Evolutionary conservation across 1,284 basidiomycete genomes (phyloP), one percentile per base, ranked within the genome.

Genomic region (Melampsora americana): DNA sequence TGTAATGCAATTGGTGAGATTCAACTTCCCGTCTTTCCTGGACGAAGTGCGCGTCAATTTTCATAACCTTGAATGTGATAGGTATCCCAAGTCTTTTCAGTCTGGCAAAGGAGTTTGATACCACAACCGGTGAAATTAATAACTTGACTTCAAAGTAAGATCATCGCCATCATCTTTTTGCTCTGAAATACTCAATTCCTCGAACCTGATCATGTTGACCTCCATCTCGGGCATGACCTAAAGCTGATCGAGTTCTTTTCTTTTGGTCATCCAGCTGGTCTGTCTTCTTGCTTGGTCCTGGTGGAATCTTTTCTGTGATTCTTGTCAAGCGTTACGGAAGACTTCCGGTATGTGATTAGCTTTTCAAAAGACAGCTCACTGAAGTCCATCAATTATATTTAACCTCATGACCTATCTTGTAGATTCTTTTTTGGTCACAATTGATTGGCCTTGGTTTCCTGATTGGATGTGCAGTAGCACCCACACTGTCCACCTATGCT

Each of bases 221-320:
- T n/a, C n/a, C n/a, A n/a, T n/a, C n/a, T n/a, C n/a, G n/a, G n/a
- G n/a, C n/a, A n/a, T n/a, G n/a, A n/a, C n/a, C n/a, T n/a, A n/a
- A n/a, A n/a, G n/a, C n/a, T n/a, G n/a, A n/a, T n/a, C n/a, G n/a
- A n/a, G n/a, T n/a, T n/a, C n/a, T n/a, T 6, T 12, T 42, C 6
- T 12, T 9, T 5, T 35, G 3, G 35, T 35, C 5, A 20, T 16
- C 5, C 76, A 89, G 88, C 81, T 89, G 88, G 88, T 88, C 88
- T 79, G 89, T 90, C 74, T 89, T 90, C 81, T 82, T 89, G 23
- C 83, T 89, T 14, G 88, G 88, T 67, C 88, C 86, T 86, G 88
- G 88, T 42, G 86, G 87, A n/a, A 79, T 89, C 18, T 83, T 88
- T 76, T 87, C 87, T 9, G 86, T 89, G 0, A 86, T 89, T 82